A percentile compares a stretch with the other conserved stretches of the same genome.
These are phyloP conservation scores for Antrodiella citrinella DNA, from an alignment of 768 basidiomycete genomes.

Conservation along the genomic window DNA sequence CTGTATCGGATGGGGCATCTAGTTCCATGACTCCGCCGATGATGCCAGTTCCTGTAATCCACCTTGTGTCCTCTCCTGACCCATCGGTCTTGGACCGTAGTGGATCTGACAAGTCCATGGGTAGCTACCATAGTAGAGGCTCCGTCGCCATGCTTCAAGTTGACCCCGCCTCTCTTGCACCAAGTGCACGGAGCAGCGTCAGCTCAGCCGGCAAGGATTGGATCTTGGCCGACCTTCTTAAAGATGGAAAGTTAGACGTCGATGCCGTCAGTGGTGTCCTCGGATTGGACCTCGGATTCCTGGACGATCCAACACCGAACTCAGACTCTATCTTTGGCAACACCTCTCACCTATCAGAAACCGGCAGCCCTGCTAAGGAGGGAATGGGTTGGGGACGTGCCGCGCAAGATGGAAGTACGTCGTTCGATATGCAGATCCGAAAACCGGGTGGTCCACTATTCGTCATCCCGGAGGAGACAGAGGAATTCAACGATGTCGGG, in stretches of 20 bases:
- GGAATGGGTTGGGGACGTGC: slow-evolving; percentile 7
- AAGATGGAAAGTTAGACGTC: slow-evolving; percentile 19
- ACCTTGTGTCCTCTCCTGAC: not conserved
- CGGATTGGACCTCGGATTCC: slow-evolving; percentile 10
- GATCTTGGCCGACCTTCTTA: slow-evolving; percentile 17
- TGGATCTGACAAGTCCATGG: not conserved
- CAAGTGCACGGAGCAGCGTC: not conserved
- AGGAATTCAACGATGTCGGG: no score
- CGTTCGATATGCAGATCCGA: slow-evolving; percentile 6
- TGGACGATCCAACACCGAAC: not conserved
- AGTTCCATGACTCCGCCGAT: not conserved
- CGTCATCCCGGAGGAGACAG: slow-evolving; percentile 21
- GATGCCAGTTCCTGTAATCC: not conserved
- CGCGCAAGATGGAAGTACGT: not conserved
- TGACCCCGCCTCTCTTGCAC: not conserved
- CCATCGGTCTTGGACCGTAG: not conserved
- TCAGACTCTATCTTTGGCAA: not conserved
- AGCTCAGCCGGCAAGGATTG: slow-evolving; percentile 3
- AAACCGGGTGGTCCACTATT: slow-evolving; percentile 16
- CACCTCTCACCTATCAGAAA: not conserved
- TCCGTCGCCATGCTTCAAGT: not conserved
- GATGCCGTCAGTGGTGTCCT: slow-evolving; percentile 20
- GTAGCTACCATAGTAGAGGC: not conserved
- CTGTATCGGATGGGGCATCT: no score
- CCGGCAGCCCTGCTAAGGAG: not conserved